Conservation (phyloP, 176 grass and related monocot species). For the Bromus sterilis region DNA sequence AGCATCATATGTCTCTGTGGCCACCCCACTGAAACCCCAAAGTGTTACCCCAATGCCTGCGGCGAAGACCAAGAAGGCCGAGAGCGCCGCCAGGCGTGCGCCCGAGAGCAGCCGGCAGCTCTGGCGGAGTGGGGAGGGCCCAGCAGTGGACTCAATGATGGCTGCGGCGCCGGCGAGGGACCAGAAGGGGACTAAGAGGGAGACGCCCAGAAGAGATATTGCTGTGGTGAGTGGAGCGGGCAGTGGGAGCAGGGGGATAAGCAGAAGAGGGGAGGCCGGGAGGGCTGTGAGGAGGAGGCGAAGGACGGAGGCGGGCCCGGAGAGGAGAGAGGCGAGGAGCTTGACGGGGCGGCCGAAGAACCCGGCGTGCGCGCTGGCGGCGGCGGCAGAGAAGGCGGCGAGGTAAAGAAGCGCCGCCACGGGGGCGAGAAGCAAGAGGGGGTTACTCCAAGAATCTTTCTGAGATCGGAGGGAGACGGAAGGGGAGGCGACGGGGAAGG, state of each 20-base stretch:
- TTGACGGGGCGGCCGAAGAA: constrained; percentile 34
- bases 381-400: constrained; percentile 10
- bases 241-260: constrained; percentile 12
- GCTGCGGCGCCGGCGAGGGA: constrained; percentile 21
- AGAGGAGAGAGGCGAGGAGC: constrained; percentile 11
- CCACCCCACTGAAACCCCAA: constrained; percentile 30
- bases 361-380: constrained; percentile 16
- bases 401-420: constrained; percentile 16
- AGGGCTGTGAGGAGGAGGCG: constrained; percentile 10
- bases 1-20: background rate
- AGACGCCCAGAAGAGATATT: background rate
- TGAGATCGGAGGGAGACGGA: background rate
- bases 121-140: constrained; percentile 4
- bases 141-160: constrained; percentile 1
- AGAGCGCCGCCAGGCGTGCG: background rate
- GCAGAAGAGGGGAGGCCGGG: background rate
- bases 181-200: constrained; percentile 21
- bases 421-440: background rate
- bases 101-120: constrained; percentile 13
- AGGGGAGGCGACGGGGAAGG: background rate
- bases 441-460: background rate
- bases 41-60: background rate
- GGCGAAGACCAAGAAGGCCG: constrained; percentile 4
- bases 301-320: background rate
- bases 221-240: background rate